Conservation (phyloP, 2,329 filamentous ascomycete species). For the Immersiporthe knoxdaviesiana region DNA sequence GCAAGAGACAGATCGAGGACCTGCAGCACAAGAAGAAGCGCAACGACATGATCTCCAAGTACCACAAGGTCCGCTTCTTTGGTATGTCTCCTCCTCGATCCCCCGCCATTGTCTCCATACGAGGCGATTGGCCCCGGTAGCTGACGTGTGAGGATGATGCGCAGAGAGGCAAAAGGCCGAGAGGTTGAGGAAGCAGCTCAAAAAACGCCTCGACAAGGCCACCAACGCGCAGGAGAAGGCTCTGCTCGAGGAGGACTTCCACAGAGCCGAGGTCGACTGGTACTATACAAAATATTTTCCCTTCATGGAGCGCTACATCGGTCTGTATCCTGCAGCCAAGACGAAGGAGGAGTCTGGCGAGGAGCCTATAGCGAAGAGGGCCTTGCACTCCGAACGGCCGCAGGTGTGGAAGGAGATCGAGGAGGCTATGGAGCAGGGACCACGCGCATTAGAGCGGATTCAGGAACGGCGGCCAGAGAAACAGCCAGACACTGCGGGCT, state of each 20-base stretch:
- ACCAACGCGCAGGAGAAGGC: slow-evolving; percentile 56
- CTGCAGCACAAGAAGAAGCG: slow-evolving; percentile 64
- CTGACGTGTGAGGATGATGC: neutral
- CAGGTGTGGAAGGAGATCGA: slow-evolving; percentile 73
- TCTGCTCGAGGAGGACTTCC: slow-evolving; percentile 60
- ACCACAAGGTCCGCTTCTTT: slow-evolving; percentile 85
- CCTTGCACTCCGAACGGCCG: slow-evolving; percentile 52
- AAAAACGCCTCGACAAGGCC: slow-evolving; percentile 57
- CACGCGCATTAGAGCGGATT: slow-evolving; percentile 53
- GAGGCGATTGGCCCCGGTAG: neutral
- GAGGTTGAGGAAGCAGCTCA: slow-evolving; percentile 66
- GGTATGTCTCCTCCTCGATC: slow-evolving; percentile 52
- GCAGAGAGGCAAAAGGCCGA: slow-evolving; percentile 74
- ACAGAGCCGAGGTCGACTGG: slow-evolving; percentile 72
- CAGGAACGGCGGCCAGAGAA: slow-evolving; percentile 53
- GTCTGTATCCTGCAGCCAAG: slow-evolving; percentile 54
- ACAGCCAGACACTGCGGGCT: slow-evolving; percentile 29
- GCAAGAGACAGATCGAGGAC: slow-evolving; percentile 65
- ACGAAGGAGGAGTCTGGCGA: slow-evolving; percentile 42
- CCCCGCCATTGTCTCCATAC: neutral
- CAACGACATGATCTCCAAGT: slow-evolving; percentile 73
- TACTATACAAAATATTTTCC: slow-evolving; percentile 77
- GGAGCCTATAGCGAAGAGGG: slow-evolving; percentile 45
- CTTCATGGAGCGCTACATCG: slow-evolving; percentile 70
- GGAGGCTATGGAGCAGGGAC: slow-evolving; percentile 62